A percentile compares a stretch with the other conserved stretches of the same genome.
Evolutionary conservation across 768 basidiomycete species (phyloP).

Genomic region (Naematelia aurantialba): DNA sequence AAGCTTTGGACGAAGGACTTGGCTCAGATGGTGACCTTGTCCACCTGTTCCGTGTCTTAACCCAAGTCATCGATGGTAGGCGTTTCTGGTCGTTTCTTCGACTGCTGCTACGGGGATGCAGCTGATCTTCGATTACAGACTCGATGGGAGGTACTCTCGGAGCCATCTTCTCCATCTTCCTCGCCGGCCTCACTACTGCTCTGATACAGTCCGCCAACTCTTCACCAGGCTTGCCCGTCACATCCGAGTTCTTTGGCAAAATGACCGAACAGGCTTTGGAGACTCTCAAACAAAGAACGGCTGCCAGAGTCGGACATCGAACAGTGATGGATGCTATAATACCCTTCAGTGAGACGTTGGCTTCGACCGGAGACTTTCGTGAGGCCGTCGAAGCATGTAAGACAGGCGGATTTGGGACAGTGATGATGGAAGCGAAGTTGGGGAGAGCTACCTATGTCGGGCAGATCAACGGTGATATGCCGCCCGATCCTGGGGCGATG

Average conservation of each 20-base stretch:
- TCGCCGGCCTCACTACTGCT: slow-evolving; percentile 32
- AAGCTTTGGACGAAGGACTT: slow-evolving; percentile 21
- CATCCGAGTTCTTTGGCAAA: slow-evolving; percentile 17
- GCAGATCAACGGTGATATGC: slow-evolving; percentile 14
- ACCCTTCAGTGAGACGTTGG: slow-evolving; percentile 29
- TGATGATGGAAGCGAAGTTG: slow-evolving; percentile 25
- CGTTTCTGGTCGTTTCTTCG: not conserved
- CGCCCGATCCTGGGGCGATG: slow-evolving; percentile 39
- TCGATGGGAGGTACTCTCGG: slow-evolving; percentile 37
- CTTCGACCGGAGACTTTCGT: slow-evolving; percentile 15
- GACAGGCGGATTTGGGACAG: slow-evolving; percentile 28
- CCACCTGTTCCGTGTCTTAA: slow-evolving; percentile 22
- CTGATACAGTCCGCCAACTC: slow-evolving; percentile 13
- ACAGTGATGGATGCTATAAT: slow-evolving; percentile 43
- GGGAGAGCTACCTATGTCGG: slow-evolving; percentile 38
- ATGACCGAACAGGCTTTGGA: slow-evolving; percentile 21
- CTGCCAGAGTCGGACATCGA: slow-evolving; percentile 33
- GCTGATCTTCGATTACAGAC: slow-evolving; percentile 16
- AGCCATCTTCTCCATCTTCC: slow-evolving; percentile 38
- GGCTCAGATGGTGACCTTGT: slow-evolving; percentile 29
- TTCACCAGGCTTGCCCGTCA: not conserved
- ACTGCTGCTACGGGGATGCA: not conserved
- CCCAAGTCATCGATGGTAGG: slow-evolving; percentile 31
- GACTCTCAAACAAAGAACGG: slow-evolving; percentile 27
- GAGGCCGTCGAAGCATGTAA: slow-evolving; percentile 24